These are phyloP conservation scores for Pseudocercospora macadamiae DNA, from an alignment of 2,329 filamentous ascomycete species.

Conservation along the genomic window DNA sequence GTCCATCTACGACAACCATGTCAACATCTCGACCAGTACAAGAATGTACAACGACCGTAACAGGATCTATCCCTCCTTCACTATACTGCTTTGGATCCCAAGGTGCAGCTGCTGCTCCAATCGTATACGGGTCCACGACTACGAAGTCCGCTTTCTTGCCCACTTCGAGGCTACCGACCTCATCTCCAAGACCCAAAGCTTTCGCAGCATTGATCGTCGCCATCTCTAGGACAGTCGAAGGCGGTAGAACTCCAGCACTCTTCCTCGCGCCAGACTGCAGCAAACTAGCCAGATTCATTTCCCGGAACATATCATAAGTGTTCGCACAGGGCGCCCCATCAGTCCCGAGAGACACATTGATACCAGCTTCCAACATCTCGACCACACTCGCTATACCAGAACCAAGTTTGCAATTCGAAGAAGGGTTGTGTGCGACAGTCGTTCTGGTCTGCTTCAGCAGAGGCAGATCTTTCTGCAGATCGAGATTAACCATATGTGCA, in stretches of 20 bases:
- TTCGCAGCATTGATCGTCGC: constrained; percentile 56
- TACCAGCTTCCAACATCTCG: constrained; percentile 45
- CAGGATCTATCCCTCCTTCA: constrained; percentile 31
- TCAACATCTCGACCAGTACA: constrained; percentile 50
- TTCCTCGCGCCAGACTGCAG: constrained; percentile 51
- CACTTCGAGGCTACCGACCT: constrained; percentile 46
- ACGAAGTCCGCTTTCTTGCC: constrained; percentile 52
- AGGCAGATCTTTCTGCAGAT: constrained; percentile 45
- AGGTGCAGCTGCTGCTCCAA: constrained; percentile 33
- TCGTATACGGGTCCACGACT: constrained; percentile 33
- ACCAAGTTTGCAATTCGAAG: constrained; percentile 56
- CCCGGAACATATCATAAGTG: constrained; percentile 56
- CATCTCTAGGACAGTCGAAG: constrained; percentile 54
- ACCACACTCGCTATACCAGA: constrained; percentile 55
- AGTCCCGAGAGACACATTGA: constrained; percentile 56
- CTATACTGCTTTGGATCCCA: constrained; percentile 7
- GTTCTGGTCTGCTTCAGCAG: constrained; percentile 45
- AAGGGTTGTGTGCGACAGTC: constrained; percentile 55
- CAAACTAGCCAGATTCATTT: constrained; percentile 56
- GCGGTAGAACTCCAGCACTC: constrained; percentile 48
- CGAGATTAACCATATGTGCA: constrained; percentile 57
- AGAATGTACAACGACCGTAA: constrained; percentile 49
- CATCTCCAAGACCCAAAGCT: constrained; percentile 46
- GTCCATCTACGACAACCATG: constrained; percentile 49
- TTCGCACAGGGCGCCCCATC: constrained; percentile 59